Evolutionary conservation across 2,329 filamentous ascomycete species (phyloP).

Genomic region (Epichloe baconii): DNA sequence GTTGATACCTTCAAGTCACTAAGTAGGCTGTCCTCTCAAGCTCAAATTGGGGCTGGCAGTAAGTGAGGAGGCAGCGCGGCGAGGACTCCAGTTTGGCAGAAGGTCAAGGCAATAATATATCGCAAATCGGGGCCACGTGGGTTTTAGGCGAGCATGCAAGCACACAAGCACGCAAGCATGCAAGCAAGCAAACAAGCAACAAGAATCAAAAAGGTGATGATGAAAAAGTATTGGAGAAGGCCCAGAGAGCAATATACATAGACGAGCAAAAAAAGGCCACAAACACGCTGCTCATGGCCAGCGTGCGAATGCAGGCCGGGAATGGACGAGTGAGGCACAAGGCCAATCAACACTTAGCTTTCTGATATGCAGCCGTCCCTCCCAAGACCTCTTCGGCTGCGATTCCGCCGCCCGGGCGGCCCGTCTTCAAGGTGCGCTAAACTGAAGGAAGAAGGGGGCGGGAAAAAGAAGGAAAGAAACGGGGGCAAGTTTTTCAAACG

Average conservation of each 20-base stretch:
- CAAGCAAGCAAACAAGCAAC: not conserved
- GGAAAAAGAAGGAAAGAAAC: no score
- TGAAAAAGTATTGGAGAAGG: not conserved
- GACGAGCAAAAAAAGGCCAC: not conserved
- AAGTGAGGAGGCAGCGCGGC: no score
- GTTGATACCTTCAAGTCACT: no score
- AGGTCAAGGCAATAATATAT: no score
- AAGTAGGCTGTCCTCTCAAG: no score
- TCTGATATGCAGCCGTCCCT: conserved; percentile 4
- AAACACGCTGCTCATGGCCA: not conserved
- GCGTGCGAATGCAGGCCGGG: not conserved
- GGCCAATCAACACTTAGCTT: not conserved
- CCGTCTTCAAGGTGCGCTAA: conserved; percentile 3
- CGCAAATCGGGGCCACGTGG: not conserved
- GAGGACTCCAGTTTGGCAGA: no score
- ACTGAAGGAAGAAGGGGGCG: no score
- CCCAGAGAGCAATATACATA: conserved; percentile 1
- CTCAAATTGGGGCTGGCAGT: no score
- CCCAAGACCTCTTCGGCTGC: conserved; percentile 1
- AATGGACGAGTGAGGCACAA: not conserved
- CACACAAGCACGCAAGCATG: not conserved
- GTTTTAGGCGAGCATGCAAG: not conserved
- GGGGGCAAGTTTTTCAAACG: no score
- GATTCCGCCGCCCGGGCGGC: conserved; percentile 5
- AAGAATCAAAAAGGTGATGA: not conserved